Evolutionary conservation across 2,329 filamentous ascomycete genomes (phyloP), one percentile per base, ranked within the genome.

Genomic region (Parascedosporium putredinis): DNA sequence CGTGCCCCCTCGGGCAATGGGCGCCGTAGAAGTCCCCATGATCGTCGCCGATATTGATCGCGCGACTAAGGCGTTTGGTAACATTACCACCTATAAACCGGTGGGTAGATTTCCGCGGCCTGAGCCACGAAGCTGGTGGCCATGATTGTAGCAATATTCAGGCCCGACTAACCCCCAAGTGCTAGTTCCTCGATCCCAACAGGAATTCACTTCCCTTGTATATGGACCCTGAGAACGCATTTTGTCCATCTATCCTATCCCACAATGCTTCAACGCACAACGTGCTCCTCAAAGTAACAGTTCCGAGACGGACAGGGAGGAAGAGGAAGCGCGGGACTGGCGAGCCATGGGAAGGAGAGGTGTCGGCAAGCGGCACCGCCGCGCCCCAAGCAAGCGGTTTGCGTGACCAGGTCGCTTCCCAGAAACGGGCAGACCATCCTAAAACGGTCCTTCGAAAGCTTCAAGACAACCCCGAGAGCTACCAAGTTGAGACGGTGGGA

Each of bases 271-370:
- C 78, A 18, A 86, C 88, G 8, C 87, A 89, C 61, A 95, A 96
- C 60, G 70, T 97, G 18, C 74, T 97, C 18, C 73, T 98, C 49
- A 90, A 89, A 62, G 75, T 98, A 50, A 89, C 84, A 0, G 80
- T 97, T 1, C 91, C 93, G 0, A 93, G 83, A 64, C 75, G 88
- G 50, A 96, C 89, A 2, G 90, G 90, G 3, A 79, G 88, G 53
- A 95, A 86, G 66, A 79, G 90, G 52, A 95, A 90, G 68, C 75
- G 83, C 57, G 89, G 88, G n/a, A 81, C 80, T 4, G 63, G 82
- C 50, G 83, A 74, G 4, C 81, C 84, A 0, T 91, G 81, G 60
- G 66, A 72, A 47, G 31, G 65, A 4, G 59, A 68, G 10, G 54
- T 66, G 14, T 44, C 61, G 2, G 58, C 65, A 50, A 51, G 8